Conservation (phyloP, 306 rosid species). For the Myrica gale region DNA sequence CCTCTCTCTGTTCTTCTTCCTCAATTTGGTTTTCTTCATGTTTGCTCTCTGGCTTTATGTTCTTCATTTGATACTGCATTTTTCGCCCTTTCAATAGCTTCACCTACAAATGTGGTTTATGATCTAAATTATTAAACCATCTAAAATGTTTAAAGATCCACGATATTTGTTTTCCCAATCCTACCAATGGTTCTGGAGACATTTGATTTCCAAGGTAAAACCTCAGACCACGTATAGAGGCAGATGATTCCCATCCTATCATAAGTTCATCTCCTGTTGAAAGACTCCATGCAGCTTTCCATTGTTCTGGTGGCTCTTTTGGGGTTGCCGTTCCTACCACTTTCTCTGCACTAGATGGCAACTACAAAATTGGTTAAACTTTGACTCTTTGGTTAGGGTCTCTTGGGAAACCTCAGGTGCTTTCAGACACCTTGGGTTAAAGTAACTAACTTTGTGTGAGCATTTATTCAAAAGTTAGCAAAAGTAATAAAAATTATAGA, state of each 20-base stretch:
- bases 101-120: conserved; percentile 39
- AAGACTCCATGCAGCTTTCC: conserved; percentile 69
- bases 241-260: conserved; percentile 58
- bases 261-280: conserved; percentile 78
- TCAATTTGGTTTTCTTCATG: conserved; percentile 18
- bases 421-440: too few relatives aligned
- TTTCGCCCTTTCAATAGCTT: conserved; percentile 72
- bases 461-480: background rate
- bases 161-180: conserved; percentile 15
- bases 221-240: conserved; percentile 50
- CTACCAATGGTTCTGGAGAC: conserved; percentile 61
- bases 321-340: conserved; percentile 88
- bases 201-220: conserved; percentile 51
- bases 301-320: conserved; percentile 62
- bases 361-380: conserved; percentile 35
- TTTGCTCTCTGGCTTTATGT: conserved; percentile 30
- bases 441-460: background rate
- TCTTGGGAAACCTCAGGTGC: too few relatives aligned
- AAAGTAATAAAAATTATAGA: background rate
- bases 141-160: background rate
- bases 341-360: conserved; percentile 82
- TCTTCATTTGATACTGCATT: conserved; percentile 59
- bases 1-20: conserved; percentile 30
- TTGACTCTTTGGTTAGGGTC: conserved; percentile 2
- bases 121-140: conserved; percentile 14